These are phyloP conservation scores for Botrytis tulipae DNA, from an alignment of 2,329 filamentous ascomycete species.

Conservation along the genomic window DNA sequence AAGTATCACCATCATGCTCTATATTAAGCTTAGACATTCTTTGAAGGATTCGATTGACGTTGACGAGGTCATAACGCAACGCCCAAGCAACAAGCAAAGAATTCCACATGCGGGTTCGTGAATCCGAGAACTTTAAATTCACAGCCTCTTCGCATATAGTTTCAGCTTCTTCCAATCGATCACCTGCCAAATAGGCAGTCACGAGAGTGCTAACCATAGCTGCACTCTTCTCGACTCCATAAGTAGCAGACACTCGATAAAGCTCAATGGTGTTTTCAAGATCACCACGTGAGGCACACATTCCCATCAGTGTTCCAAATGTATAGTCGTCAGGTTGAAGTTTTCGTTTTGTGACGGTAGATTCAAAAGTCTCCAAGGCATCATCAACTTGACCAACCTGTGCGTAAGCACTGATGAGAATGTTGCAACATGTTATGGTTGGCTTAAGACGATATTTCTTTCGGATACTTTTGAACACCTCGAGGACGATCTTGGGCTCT, in stretches of 20 bases:
- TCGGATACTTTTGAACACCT: constrained; percentile 62
- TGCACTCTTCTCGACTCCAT: constrained; percentile 49
- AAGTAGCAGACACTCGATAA: constrained; percentile 59
- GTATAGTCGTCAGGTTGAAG: constrained; percentile 60
- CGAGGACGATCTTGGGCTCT: constrained; percentile 57
- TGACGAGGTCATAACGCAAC: constrained; percentile 55
- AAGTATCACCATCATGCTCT: constrained; percentile 55
- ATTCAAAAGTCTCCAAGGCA: constrained; percentile 62
- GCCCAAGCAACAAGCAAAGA: constrained; percentile 69
- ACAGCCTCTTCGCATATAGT: constrained; percentile 57
- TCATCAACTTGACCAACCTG: constrained; percentile 65
- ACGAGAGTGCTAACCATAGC: constrained; percentile 65
- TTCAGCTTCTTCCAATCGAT: constrained; percentile 54
- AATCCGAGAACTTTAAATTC: constrained; percentile 48
- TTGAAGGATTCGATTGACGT: constrained; percentile 52
- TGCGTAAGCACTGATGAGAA: constrained; percentile 68
- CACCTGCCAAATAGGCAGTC: constrained; percentile 62
- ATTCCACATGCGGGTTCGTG: constrained; percentile 72
- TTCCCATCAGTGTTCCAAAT: constrained; percentile 71
- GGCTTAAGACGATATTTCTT: constrained; percentile 55
- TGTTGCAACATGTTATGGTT: constrained; percentile 68
- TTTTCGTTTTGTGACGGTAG: constrained; percentile 48
- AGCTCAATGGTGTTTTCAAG: constrained; percentile 65
- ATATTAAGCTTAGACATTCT: constrained; percentile 54
- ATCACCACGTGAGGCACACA: constrained; percentile 71